Conservation (phyloP, 441 rosid genomes). For the Rhodomyrtus psidioides region DNA sequence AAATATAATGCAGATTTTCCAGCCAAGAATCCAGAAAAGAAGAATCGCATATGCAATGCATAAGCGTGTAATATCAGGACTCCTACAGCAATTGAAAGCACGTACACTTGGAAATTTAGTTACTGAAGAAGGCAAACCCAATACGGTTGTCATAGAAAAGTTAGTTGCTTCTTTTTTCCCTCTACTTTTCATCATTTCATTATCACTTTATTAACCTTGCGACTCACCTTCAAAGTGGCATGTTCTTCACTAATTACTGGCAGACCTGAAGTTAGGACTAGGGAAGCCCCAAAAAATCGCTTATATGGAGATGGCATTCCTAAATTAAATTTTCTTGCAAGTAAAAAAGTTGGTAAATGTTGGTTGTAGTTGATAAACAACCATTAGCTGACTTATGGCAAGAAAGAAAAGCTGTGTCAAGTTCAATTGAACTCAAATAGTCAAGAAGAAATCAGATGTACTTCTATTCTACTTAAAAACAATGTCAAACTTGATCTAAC, state of each 20-base stretch:
- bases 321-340: neutral
- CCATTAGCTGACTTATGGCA: neutral
- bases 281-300: neutral
- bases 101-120: slow-evolving; percentile 1
- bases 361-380: neutral
- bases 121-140: slow-evolving; percentile 7
- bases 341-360: neutral
- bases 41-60: slow-evolving; percentile 7
- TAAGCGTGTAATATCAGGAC: slow-evolving; percentile 7
- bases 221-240: neutral
- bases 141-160: slow-evolving; percentile 3
- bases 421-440: neutral
- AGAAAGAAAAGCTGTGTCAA: neutral
- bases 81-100: neutral
- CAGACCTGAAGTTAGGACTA: neutral
- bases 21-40: slow-evolving; percentile 15
- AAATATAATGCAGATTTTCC: slow-evolving; percentile 4
- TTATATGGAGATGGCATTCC: neutral
- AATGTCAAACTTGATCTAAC: neutral
- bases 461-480: neutral
- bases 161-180: neutral
- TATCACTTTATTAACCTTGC: neutral
- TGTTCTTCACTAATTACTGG: neutral
- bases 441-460: neutral
- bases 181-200: neutral